A percentile compares a stretch with the other conserved stretches of the same genome.
phyloP scores from a whole-genome alignment of 495 filamentous ascomycete species.

The Parathielavia hyrcaniae region DNA sequence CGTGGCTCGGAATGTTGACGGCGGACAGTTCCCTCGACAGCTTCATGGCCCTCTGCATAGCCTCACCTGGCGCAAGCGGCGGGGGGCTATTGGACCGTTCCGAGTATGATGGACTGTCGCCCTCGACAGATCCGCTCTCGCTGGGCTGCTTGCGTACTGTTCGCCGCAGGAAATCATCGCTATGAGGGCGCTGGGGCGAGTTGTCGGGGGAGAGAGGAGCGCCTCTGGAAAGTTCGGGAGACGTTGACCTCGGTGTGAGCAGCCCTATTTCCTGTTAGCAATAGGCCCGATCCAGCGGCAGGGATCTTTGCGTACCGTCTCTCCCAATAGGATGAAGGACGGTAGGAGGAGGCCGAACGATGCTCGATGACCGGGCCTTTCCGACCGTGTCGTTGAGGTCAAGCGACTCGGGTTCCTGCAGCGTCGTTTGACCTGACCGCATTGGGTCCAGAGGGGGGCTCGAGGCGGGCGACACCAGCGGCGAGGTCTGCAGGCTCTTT shows the following conservation, averaged over 20 bases:
- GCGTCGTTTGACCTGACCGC: conserved; percentile 43
- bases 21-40: conserved; percentile 80
- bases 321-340: conserved; percentile 26
- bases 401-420: conserved; percentile 79
- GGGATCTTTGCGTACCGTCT: conserved; percentile 26
- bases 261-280: conserved; percentile 41
- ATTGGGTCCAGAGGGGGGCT: conserved; percentile 66
- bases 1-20: conserved; percentile 85
- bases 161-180: conserved; percentile 41
- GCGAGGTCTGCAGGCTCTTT: conserved; percentile 85
- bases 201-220: conserved; percentile 42
- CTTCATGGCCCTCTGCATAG: conserved; percentile 73
- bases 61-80: conserved; percentile 65
- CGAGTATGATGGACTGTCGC: conserved; percentile 32
- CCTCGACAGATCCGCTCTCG: conserved; percentile 41
- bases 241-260: conserved; percentile 57
- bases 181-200: conserved; percentile 39
- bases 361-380: conserved; percentile 34
- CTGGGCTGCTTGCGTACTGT: conserved; percentile 38
- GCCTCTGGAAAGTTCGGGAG: conserved; percentile 49
- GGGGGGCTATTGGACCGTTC: conserved; percentile 70
- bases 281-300: background rate
- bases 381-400: conserved; percentile 53
- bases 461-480: conserved; percentile 75
- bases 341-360: conserved; percentile 34